Percentiles rank a stretch among this genome's conserved stretches.
These are phyloP conservation scores for Dimocarpus longan DNA, from an alignment of 345 rosid species.

Conservation along the genomic window DNA sequence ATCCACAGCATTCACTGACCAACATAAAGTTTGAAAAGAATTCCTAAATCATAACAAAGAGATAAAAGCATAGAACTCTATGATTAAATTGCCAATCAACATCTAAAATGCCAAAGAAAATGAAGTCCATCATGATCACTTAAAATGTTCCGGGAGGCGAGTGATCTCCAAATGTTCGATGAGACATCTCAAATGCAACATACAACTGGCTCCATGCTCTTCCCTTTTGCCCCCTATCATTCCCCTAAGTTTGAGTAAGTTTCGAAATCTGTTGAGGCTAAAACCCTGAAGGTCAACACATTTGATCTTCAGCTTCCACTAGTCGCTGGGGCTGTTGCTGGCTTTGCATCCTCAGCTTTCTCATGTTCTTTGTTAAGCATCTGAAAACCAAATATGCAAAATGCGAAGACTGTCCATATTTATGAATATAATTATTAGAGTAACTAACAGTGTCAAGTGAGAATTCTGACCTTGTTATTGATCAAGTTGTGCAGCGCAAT, in stretches of 20 bases:
- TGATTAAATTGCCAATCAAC: background rate
- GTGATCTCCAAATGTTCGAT: background rate
- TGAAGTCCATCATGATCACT: background rate
- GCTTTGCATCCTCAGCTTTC: conserved; percentile 77
- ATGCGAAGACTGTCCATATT: background rate
- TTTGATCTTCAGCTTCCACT: conserved; percentile 33
- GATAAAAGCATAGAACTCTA: too few species aligned
- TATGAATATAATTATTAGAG: background rate
- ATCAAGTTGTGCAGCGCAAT: conserved; percentile 95
- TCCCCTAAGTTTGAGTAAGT: background rate
- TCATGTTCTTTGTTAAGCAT: conserved; percentile 91
- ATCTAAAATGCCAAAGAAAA: background rate
- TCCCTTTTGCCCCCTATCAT: background rate
- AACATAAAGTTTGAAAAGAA: background rate
- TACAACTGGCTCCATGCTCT: background rate
- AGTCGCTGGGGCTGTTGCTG: conserved; percentile 52
- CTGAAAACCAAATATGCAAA: conserved; percentile 38
- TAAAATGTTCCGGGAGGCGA: background rate
- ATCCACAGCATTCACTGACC: background rate
- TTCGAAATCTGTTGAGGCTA: background rate
- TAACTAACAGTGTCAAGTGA: background rate
- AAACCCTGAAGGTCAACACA: background rate
- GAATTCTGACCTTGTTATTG: conserved; percentile 73
- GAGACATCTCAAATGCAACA: background rate
- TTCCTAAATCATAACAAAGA: background rate